phyloP scores from a whole-genome alignment of 2,329 filamentous ascomycete species.

The Exophiala viscosa region DNA sequence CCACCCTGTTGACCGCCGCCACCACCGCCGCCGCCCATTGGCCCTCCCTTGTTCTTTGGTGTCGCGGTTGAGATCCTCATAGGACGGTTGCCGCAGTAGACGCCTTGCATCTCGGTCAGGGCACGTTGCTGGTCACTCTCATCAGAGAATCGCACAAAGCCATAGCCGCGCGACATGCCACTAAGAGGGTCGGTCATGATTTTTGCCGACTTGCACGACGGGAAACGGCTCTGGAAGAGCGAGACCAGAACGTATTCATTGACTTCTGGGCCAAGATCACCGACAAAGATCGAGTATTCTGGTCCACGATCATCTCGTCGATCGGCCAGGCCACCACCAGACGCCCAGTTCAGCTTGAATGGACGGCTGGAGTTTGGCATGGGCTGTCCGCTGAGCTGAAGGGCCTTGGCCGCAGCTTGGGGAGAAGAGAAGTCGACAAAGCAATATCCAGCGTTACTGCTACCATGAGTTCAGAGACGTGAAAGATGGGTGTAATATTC shows the following conservation, averaged over 20 bases:
- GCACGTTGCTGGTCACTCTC: constrained; percentile 95
- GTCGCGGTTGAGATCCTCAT: constrained; percentile 99
- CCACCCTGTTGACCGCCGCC: constrained; percentile 36
- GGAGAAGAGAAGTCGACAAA: constrained; percentile 88
- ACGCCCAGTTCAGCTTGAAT: constrained; percentile 99
- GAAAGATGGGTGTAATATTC: constrained; percentile 18
- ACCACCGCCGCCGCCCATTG: constrained; percentile 47
- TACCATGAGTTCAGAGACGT: constrained; percentile 35
- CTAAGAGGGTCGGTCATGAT: constrained; percentile 99
- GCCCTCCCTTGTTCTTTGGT: constrained; percentile 75
- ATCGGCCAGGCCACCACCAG: constrained; percentile 90
- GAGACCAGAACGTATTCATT: constrained; percentile 98
- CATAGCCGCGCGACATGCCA: constrained; percentile 95
- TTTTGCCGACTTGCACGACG: constrained; percentile 97
- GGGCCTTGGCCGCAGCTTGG: constrained; percentile 83
- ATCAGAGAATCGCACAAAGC: constrained; percentile 94
- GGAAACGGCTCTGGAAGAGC: constrained; percentile 93
- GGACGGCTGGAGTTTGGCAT: constrained; percentile 92
- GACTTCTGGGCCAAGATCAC: constrained; percentile 94
- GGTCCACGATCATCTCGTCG: constrained; percentile 93
- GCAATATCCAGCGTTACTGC: constrained; percentile 94
- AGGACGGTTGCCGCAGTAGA: constrained; percentile 96
- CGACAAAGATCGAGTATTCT: constrained; percentile 96
- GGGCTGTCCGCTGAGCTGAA: constrained; percentile 79
- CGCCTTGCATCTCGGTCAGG: constrained; percentile 96